Conservation (phyloP, 192 early-diverging fungal genomes). For the Coemansia sp. region DNA sequence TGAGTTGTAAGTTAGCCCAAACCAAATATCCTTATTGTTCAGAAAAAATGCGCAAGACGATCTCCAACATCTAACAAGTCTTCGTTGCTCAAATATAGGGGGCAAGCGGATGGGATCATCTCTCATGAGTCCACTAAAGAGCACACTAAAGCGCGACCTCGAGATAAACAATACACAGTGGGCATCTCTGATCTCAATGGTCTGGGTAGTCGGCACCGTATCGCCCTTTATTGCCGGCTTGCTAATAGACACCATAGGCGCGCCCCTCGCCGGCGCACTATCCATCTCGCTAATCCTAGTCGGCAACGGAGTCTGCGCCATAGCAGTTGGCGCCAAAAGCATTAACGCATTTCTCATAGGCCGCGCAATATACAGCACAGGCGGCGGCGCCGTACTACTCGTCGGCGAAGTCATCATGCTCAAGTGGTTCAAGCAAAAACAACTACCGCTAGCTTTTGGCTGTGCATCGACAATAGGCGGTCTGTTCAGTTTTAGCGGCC, state of each 20-base stretch:
- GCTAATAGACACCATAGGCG: constrained; percentile 58
- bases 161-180: constrained; percentile 59
- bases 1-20: constrained; percentile 53
- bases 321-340: constrained; percentile 38
- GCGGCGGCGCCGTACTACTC: constrained; percentile 53
- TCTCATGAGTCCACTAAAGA: constrained; percentile 56
- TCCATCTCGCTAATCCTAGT: constrained; percentile 46
- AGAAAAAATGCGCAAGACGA: not conserved
- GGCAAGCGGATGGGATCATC: constrained; percentile 58
- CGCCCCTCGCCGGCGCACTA: constrained; percentile 47
- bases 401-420: constrained; percentile 60
- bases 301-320: constrained; percentile 48
- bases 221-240: constrained; percentile 59
- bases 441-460: constrained; percentile 55
- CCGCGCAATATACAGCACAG: constrained; percentile 57
- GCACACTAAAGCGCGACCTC: constrained; percentile 58
- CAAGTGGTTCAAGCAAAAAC: constrained; percentile 58
- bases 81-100: constrained; percentile 27
- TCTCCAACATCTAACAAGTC: not conserved
- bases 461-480: constrained; percentile 49
- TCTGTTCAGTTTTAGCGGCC: constrained; percentile 50
- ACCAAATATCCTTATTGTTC: not conserved
- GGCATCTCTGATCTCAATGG: constrained; percentile 57
- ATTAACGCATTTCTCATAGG: constrained; percentile 48
- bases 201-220: constrained; percentile 58